Percentiles rank a stretch among this genome's conserved stretches.
Conservation (phyloP, 495 filamentous ascomycete species). For the Aspergillus haitiensis region DNA sequence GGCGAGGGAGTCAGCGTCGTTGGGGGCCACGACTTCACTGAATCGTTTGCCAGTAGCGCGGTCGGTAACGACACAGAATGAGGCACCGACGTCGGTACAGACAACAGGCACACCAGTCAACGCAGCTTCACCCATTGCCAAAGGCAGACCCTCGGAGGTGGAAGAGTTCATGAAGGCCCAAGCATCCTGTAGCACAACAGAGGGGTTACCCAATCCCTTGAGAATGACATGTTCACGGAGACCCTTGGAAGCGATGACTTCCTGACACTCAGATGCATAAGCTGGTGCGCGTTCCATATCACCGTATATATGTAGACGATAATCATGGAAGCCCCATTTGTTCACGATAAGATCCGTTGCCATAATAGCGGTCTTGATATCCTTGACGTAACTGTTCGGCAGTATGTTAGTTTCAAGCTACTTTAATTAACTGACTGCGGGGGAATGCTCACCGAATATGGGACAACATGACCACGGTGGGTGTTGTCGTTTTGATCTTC, state of each 20-base stretch:
- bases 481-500: slow-evolving; percentile 52
- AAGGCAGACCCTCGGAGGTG: slow-evolving; percentile 61
- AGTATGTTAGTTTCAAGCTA: background rate
- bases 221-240: slow-evolving; percentile 53
- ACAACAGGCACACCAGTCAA: slow-evolving; percentile 62
- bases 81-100: slow-evolving; percentile 64
- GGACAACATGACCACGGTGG: slow-evolving; percentile 63
- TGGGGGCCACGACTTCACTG: slow-evolving; percentile 61
- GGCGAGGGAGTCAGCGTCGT: slow-evolving; percentile 56
- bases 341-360: slow-evolving; percentile 65
- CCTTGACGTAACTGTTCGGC: slow-evolving; percentile 44
- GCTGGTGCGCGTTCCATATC: slow-evolving; percentile 58
- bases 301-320: slow-evolving; percentile 61
- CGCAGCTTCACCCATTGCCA: slow-evolving; percentile 64
- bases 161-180: slow-evolving; percentile 70
- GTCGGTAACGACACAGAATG: slow-evolving; percentile 59
- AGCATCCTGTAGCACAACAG: slow-evolving; percentile 21
- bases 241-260: slow-evolving; percentile 59
- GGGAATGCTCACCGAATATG: slow-evolving; percentile 52
- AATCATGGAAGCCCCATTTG: slow-evolving; percentile 62
- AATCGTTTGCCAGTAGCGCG: slow-evolving; percentile 53
- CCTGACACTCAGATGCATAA: slow-evolving; percentile 58
- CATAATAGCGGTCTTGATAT: slow-evolving; percentile 62
- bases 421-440: background rate
- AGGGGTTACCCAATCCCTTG: slow-evolving; percentile 54